These are phyloP conservation scores for Lasiodiplodia gonubiensis DNA, from an alignment of 2,329 filamentous ascomycete species.

Conservation along the genomic window DNA sequence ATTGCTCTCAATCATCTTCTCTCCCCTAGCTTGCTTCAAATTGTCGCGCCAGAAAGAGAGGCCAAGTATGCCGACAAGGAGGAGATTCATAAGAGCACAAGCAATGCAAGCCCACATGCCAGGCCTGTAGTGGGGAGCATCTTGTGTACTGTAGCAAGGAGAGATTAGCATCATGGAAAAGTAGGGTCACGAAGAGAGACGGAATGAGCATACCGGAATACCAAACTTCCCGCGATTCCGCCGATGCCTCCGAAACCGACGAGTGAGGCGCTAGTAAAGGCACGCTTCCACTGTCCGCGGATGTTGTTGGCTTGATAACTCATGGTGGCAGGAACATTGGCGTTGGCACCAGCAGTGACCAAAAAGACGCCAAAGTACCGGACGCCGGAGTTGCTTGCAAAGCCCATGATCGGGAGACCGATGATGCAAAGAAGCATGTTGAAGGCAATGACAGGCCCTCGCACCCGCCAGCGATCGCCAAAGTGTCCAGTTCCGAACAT, in stretches of 20 bases:
- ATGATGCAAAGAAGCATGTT: conserved; percentile 71
- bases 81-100: conserved; percentile 44
- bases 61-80: conserved; percentile 42
- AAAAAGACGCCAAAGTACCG: conserved; percentile 79
- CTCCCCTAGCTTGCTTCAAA: conserved; percentile 47
- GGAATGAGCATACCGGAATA: conserved; percentile 59
- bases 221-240: conserved; percentile 75
- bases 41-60: conserved; percentile 45
- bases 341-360: conserved; percentile 75
- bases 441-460: conserved; percentile 69
- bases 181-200: neutral
- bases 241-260: conserved; percentile 79
- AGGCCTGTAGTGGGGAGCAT: conserved; percentile 44
- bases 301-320: conserved; percentile 89
- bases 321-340: conserved; percentile 76
- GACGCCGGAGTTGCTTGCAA: conserved; percentile 59
- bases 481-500: conserved; percentile 62
- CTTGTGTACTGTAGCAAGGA: conserved; percentile 39
- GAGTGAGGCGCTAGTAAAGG: conserved; percentile 75
- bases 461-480: conserved; percentile 70
- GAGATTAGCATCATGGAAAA: neutral
- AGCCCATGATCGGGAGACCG: conserved; percentile 76
- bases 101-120: conserved; percentile 49
- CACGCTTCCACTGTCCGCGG: conserved; percentile 86
- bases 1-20: conserved; percentile 48